Evolutionary conservation across 2,329 filamentous ascomycete genomes (phyloP).

Genomic region (Monosporascus sp.): DNA sequence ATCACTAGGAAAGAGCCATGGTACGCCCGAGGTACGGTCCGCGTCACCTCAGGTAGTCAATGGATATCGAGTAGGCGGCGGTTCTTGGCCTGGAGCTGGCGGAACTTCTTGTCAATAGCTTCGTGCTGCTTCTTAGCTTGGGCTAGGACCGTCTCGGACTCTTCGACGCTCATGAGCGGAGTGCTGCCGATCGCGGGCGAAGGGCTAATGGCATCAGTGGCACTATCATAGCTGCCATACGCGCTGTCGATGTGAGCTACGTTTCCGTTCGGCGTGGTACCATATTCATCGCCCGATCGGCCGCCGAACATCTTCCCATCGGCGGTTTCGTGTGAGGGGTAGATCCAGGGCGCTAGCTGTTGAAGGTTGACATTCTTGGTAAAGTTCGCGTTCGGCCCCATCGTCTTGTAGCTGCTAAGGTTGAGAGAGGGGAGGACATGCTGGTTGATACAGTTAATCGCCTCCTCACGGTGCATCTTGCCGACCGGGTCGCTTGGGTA

Average conservation of each 20-base stretch:
- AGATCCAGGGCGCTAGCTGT: slow-evolving; percentile 53
- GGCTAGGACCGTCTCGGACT: slow-evolving; percentile 52
- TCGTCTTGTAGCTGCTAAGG: slow-evolving; percentile 40
- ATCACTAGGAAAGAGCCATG: slow-evolving; percentile 9
- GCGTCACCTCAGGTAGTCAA: slow-evolving; percentile 19
- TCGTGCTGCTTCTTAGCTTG: slow-evolving; percentile 29
- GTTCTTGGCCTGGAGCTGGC: slow-evolving; percentile 24
- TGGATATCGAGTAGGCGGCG: slow-evolving; percentile 24
- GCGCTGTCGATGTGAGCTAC: slow-evolving; percentile 9
- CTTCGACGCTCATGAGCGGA: slow-evolving; percentile 56
- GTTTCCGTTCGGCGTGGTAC: slow-evolving; percentile 5
- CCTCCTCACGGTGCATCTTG: slow-evolving; percentile 63
- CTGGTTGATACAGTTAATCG: slow-evolving; percentile 64
- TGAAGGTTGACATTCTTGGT: slow-evolving; percentile 46
- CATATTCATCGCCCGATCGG: slow-evolving; percentile 17
- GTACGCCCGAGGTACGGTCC: slow-evolving; percentile 1
- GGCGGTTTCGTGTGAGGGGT: slow-evolving; percentile 38
- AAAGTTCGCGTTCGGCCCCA: slow-evolving; percentile 36
- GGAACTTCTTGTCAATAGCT: slow-evolving; percentile 28
- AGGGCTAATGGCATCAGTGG: slow-evolving; percentile 16
- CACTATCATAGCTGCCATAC: slow-evolving; percentile 27
- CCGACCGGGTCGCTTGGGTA: slow-evolving; percentile 53
- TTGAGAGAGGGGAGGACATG: slow-evolving; percentile 59
- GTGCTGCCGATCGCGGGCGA: slow-evolving; percentile 40
- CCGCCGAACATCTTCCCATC: slow-evolving; percentile 30